Percentiles rank a stretch among this genome's conserved stretches.
Evolutionary conservation across 352 stramenopile genomes (phyloP).

Genomic region (Phytopythium vexans): DNA sequence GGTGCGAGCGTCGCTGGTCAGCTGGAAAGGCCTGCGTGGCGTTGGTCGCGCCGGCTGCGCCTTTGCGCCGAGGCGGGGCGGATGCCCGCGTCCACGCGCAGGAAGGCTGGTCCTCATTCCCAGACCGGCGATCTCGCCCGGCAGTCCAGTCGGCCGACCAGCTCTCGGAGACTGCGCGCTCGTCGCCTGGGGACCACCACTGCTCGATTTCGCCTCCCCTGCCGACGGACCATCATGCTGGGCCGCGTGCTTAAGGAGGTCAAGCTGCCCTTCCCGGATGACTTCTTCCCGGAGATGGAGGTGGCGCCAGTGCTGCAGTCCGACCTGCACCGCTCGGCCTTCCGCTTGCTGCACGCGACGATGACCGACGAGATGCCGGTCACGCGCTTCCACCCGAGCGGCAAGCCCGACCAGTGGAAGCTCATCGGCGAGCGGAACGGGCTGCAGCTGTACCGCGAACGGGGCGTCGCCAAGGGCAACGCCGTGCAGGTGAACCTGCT

Average conservation of each 20-base stretch:
- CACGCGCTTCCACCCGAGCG: constrained; percentile 48
- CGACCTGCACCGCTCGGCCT: constrained; percentile 31
- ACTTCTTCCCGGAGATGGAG: constrained; percentile 57
- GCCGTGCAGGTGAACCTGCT: constrained; percentile 46
- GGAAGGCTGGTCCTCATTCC: too few relatives aligned
- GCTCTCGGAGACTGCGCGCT: not conserved
- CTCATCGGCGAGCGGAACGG: constrained; percentile 45
- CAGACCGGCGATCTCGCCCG: too few relatives aligned
- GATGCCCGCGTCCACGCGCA: too few relatives aligned
- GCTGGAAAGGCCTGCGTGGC: too few relatives aligned
- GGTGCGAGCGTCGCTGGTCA: too few relatives aligned
- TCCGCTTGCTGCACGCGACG: constrained; percentile 31
- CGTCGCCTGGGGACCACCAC: not conserved
- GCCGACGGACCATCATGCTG: constrained; percentile 26
- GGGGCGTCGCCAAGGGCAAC: constrained; percentile 44
- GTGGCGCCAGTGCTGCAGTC: constrained; percentile 29
- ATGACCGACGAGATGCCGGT: constrained; percentile 39
- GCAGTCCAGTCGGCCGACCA: too few relatives aligned
- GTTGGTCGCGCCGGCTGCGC: too few relatives aligned
- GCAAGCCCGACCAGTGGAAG: constrained; percentile 57
- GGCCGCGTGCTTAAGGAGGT: constrained; percentile 59
- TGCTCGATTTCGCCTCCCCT: not conserved
- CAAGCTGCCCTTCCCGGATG: constrained; percentile 56
- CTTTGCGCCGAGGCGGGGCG: too few relatives aligned
- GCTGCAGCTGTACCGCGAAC: constrained; percentile 56